phyloP scores from a whole-genome alignment of 768 basidiomycete species.

The Trametes gibbosa region DNA sequence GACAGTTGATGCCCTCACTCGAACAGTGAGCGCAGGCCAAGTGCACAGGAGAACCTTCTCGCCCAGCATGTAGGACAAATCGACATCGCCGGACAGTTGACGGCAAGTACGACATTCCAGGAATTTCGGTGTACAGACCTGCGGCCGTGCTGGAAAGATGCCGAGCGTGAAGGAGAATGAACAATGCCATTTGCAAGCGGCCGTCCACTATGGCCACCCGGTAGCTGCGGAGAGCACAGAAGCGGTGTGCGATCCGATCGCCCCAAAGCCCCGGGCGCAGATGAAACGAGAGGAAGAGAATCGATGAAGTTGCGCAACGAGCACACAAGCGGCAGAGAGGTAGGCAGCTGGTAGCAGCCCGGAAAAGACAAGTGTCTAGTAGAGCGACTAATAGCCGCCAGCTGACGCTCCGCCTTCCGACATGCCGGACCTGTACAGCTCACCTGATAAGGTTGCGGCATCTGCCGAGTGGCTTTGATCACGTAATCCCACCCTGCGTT shows the following conservation, averaged over 20 bases:
- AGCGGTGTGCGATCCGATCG: background rate
- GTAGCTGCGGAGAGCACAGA: background rate
- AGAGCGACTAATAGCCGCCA: no score
- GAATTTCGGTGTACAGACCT: background rate
- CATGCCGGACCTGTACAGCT: conserved; percentile 28
- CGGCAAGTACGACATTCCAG: background rate
- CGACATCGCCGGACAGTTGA: background rate
- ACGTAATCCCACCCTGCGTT: conserved; percentile 26
- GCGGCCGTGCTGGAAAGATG: background rate
- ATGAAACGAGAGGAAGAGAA: conserved; percentile 3
- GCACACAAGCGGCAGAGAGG: background rate
- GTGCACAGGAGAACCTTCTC: conserved; percentile 5
- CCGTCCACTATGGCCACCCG: background rate
- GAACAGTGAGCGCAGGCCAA: background rate
- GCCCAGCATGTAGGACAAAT: background rate
- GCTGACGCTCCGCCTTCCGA: conserved; percentile 10
- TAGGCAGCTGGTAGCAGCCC: background rate
- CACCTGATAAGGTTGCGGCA: conserved; percentile 23
- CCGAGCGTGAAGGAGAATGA: background rate
- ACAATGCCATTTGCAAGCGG: background rate
- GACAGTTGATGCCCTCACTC: background rate
- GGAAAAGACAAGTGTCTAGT: conserved; percentile 14
- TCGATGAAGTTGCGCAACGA: background rate
- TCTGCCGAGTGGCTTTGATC: conserved; percentile 29
- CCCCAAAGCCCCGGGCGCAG: background rate